Base-by-base conservation (phyloP, 169 alveolate genomes). In the Fabrea salina region DNA sequence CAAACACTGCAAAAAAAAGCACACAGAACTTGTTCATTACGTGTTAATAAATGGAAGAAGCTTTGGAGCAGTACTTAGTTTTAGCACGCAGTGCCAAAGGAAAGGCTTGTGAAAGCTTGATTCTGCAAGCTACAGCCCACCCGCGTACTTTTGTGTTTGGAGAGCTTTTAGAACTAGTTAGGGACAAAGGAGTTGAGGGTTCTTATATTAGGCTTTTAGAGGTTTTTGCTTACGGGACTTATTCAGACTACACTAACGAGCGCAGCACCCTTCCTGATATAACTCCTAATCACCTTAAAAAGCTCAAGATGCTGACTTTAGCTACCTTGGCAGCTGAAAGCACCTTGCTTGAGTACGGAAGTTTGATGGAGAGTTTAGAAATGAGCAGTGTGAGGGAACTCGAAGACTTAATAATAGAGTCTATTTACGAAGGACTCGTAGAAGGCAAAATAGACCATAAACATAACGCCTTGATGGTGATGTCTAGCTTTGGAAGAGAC, bases 341-440 rank as follows among this genome's bases (percentile, higher is more conserved):
- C 1, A 67, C 80, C 32, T 27, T 57, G 1, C 51, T 85, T 3
- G 3, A 39, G 19, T 81, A 85, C 49, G 2, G 25, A 0, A 37
- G 51, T 5, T 54, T 85, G 70, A 30, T 35, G 61, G n/a, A 39
- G 4, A 57, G 59, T 13, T 30, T 85, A 1, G 85, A 82, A 35
- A 81, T 85, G 19, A 33, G n/a, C 19, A 49, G 50, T 32, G 19
- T 44, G 27, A 53, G 82, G 30, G 82, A 80, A n/a, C 35, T 85
- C 2, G 91, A 85, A 37, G 91, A 85, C 72, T 57, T 85, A 56
- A 66, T 85, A 30, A 79, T 85, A 6, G 90, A 85, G 22, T 57
- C 80, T 5, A 80, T 85, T 51, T 85, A 85, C 58, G 74, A 80
- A 33, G 75, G 74, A 8, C 88, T 85, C 35, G 49, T 80, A 30